Evolutionary conservation across 2,329 filamentous ascomycete genomes (phyloP).

Genomic region (Fusarium cyanostomum): DNA sequence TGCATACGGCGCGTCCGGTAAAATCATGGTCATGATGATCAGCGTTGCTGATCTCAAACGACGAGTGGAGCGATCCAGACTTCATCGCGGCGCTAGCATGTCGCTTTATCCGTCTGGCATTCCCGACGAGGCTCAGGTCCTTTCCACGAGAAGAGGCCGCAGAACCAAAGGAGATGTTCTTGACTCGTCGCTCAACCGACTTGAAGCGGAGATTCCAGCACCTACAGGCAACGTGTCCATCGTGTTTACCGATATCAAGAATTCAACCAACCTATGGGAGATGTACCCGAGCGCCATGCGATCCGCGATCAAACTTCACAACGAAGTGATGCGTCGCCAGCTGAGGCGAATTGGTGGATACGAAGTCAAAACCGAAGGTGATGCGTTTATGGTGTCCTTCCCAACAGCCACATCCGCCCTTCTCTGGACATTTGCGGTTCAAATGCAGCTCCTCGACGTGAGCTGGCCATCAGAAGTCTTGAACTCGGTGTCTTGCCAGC

Average conservation of each 20-base stretch:
- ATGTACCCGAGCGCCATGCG: constrained; percentile 95
- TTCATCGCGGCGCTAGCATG: constrained; percentile 82
- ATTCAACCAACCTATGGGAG: constrained; percentile 96
- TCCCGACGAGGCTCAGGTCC: constrained; percentile 74
- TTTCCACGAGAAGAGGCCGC: constrained; percentile 71
- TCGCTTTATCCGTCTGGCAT: constrained; percentile 82
- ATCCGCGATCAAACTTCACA: constrained; percentile 96
- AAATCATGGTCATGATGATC: constrained; percentile 99
- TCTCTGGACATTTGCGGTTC: constrained; percentile 96
- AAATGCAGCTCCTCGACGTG: constrained; percentile 86
- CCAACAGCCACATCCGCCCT: constrained; percentile 93
- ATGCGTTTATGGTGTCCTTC: constrained; percentile 99
- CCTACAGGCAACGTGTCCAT: constrained; percentile 91
- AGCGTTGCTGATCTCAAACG: constrained; percentile 91
- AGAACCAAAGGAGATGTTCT: constrained; percentile 71
- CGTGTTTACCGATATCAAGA: constrained; percentile 99
- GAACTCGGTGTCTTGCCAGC: constrained; percentile 84
- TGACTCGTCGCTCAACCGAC: constrained; percentile 85
- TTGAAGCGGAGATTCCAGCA: constrained; percentile 90
- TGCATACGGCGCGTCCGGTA: constrained; percentile 90
- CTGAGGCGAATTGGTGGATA: constrained; percentile 94
- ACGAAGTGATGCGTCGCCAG: constrained; percentile 94
- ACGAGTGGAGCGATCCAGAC: constrained; percentile 76
- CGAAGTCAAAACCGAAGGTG: constrained; percentile 99
- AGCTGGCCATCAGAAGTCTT: constrained; percentile 94